Percentiles rank a stretch among this genome's conserved stretches.
These are phyloP conservation scores for Cucumis sativus DNA, from an alignment of 306 rosid genomes.

Conservation along the genomic window DNA sequence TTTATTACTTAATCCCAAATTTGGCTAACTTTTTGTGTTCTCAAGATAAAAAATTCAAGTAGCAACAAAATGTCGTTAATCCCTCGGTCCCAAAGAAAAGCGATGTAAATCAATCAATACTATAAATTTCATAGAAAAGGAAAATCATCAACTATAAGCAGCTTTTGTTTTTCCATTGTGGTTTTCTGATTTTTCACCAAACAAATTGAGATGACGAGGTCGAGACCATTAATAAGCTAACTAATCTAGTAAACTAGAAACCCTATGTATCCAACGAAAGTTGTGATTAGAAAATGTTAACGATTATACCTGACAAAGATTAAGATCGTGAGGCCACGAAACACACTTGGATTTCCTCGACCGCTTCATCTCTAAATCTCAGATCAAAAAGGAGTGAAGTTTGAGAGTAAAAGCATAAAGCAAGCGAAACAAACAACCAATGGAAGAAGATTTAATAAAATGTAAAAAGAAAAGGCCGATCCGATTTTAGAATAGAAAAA, in stretches of 20 bases:
- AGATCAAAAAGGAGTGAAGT: slow-evolving; percentile 8
- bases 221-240: neutral
- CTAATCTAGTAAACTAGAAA: neutral
- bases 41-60: neutral
- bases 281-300: slow-evolving; percentile 17
- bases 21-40: neutral
- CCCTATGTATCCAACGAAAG: neutral
- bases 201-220: neutral
- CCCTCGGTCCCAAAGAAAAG: neutral
- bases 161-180: neutral
- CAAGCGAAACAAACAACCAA: neutral
- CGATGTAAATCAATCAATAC: neutral
- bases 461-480: neutral
- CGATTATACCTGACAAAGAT: slow-evolving; percentile 72
- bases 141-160: neutral
- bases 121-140: neutral
- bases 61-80: neutral
- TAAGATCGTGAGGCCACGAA: slow-evolving; percentile 54
- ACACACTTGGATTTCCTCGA: slow-evolving; percentile 48
- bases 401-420: neutral
- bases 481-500: neutral
- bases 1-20: neutral
- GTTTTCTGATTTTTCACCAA: neutral
- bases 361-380: slow-evolving; percentile 58
- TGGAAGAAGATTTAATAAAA: neutral